Base-by-base conservation (phyloP, 768 basidiomycete genomes). In the Russula sp. region DNA sequence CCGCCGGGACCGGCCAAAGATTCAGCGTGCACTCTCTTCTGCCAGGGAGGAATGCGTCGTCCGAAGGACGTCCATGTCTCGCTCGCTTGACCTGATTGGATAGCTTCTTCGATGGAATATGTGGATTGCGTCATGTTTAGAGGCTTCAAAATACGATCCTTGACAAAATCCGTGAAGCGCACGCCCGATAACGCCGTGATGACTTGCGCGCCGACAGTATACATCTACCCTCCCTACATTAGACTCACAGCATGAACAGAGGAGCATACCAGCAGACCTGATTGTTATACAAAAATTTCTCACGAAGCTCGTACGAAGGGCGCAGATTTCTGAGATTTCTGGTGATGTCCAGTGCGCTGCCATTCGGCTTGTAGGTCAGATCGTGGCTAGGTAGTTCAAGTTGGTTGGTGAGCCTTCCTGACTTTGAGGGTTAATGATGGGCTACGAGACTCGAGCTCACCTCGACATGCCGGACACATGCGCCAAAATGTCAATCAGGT, bases 81-180 rank as follows among this genome's bases (percentile, higher is more conserved):
- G 3, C 72, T 74, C 14, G 74, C 66, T 35, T 70, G 72, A 1
- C 77, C 76, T 0, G 70, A 68, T 4, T 52, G 61, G 13, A 60
- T 58, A 6, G 79, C 79, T 39, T 72, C 73, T 6, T 61, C 45
- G 0, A 71, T 69, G 4, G 70, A 75, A 56, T 75, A 77, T 0
- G 78, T 80, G 2, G 78, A 75, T 70, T 27, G 68, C 0, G 68
- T 61, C 80, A 82, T 80, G 20, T 69, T 70, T 7, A 81, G 65
- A 1, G 78, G 77, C 0, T 27, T 27, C 27, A 27, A 3, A 27
- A 27, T 27, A 27, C 27, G 27, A 27, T 27, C 71, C 32, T 73
- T 67, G 11, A 79, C 77, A 51, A 80, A 82, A 2, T 73, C 27
- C 27, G 27, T 27, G 27, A 77, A 80, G 1, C 71, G 50, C 48